These are phyloP conservation scores for Teratosphaeria zuluensis DNA, from an alignment of 2,329 filamentous ascomycete species.

Conservation along the genomic window DNA sequence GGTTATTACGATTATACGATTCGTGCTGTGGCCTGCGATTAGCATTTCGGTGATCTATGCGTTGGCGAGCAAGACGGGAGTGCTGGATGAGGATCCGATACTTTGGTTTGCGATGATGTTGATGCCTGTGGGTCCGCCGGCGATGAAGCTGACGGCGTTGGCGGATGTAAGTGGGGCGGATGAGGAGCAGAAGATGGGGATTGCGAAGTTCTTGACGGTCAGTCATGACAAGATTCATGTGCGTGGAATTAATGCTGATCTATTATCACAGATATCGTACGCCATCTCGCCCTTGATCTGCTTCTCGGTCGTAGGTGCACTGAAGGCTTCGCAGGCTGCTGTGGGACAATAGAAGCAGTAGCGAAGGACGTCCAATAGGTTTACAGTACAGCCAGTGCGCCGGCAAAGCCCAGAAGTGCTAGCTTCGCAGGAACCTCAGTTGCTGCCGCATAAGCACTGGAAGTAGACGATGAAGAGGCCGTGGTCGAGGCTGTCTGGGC, in stretches of 20 bases:
- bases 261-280: constrained; percentile 29
- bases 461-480: neutral
- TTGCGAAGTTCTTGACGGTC: constrained; percentile 44
- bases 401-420: constrained; percentile 1
- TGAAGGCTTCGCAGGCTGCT: constrained; percentile 32
- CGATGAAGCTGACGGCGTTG: constrained; percentile 44
- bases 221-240: constrained; percentile 6
- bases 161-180: constrained; percentile 41
- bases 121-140: constrained; percentile 47
- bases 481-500: neutral
- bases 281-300: constrained; percentile 35
- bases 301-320: constrained; percentile 33
- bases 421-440: constrained; percentile 1
- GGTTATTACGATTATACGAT: constrained; percentile 47
- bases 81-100: constrained; percentile 50
- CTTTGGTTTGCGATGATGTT: constrained; percentile 58
- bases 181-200: constrained; percentile 42
- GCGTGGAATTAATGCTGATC: neutral
- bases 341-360: neutral
- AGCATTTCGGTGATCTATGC: constrained; percentile 45
- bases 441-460: constrained; percentile 1
- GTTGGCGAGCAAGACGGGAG: constrained; percentile 42
- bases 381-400: constrained; percentile 1
- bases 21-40: constrained; percentile 49
- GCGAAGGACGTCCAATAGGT: neutral